Evolutionary conservation across 345 rosid genomes (phyloP).

Genomic region (Combretum micranthum): DNA sequence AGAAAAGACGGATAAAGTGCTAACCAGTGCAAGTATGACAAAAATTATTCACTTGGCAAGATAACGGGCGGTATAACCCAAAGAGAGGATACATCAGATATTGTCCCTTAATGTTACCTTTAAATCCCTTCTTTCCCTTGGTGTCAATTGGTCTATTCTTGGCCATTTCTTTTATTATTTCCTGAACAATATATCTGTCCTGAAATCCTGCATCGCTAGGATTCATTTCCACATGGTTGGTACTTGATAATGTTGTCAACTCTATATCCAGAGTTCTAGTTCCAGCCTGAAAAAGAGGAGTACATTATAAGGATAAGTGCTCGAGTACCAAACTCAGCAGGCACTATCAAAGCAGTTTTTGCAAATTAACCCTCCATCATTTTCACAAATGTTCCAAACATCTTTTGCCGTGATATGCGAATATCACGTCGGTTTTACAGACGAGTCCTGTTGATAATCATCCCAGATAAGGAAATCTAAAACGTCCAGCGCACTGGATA

Average conservation of each 20-base stretch:
- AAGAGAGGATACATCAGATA: not conserved
- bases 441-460: too few species aligned
- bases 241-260: conserved; percentile 80
- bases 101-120: conserved; percentile 39
- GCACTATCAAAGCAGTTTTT: not conserved
- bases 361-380: too few species aligned
- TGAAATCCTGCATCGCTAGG: conserved; percentile 97
- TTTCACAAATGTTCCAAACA: too few species aligned
- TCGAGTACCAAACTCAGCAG: not conserved
- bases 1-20: too few species aligned
- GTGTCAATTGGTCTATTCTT: conserved; percentile 87
- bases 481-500: too few species aligned
- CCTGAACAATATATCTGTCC: conserved; percentile 93
- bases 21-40: not conserved
- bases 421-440: too few species aligned
- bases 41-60: not conserved
- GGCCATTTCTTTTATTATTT: conserved; percentile 96
- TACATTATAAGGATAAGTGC: not conserved
- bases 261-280: conserved; percentile 82
- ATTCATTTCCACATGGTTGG: conserved; percentile 84
- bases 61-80: not conserved
- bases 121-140: conserved; percentile 77
- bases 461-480: too few species aligned
- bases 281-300: conserved; percentile 57
- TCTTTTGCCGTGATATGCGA: too few species aligned